Conservation (phyloP, 2,329 filamentous ascomycete genomes). For the Ophiocordyceps camponoti-saundersi region DNA sequence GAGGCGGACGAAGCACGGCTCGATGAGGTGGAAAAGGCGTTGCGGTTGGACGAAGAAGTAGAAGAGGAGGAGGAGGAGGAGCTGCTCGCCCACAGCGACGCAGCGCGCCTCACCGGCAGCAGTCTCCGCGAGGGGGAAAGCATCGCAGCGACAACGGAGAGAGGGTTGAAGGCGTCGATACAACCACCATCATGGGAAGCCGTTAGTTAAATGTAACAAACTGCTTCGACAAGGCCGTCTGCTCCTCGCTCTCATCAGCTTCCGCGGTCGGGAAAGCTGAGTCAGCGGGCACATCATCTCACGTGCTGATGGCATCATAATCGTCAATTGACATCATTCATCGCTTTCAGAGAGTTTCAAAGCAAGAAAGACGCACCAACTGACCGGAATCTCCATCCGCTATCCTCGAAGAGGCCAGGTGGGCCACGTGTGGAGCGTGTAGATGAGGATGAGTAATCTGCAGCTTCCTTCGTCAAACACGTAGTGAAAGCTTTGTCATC, state of each 20-base stretch:
- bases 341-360: not conserved
- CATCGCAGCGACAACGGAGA: not conserved
- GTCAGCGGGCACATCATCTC: constrained; percentile 9
- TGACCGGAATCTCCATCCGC: too few species aligned
- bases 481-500: too few species aligned
- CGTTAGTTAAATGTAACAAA: too few species aligned
- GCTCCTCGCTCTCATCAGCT: not conserved
- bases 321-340: not conserved
- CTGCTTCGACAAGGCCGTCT: too few species aligned
- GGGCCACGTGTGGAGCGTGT: too few species aligned
- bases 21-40: not conserved
- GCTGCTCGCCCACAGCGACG: not conserved
- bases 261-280: constrained; percentile 1
- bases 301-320: constrained; percentile 5
- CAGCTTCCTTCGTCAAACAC: too few species aligned
- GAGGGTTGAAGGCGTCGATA: too few species aligned
- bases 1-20: not conserved
- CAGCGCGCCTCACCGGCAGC: not conserved
- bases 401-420: too few species aligned
- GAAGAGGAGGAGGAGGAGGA: not conserved
- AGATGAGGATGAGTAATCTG: too few species aligned
- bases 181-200: too few species aligned
- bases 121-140: not conserved
- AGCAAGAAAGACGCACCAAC: too few species aligned
- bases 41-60: not conserved